Conservation (phyloP, 2,329 filamentous ascomycete genomes). For the Botrytis hyacinthi region DNA sequence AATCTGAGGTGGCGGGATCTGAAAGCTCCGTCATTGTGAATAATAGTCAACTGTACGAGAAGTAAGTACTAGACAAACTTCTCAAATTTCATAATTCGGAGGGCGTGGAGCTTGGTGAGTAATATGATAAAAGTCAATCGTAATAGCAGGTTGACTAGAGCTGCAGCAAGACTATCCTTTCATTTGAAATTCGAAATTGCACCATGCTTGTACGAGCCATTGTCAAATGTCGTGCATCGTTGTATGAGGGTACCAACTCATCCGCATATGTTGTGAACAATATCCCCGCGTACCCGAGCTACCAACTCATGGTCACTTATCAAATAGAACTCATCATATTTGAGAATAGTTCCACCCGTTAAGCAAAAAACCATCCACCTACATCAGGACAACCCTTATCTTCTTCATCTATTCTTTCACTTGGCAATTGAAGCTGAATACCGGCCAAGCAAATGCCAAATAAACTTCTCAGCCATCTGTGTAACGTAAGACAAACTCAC, state of each 20-base stretch:
- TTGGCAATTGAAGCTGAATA: neutral
- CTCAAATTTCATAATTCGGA: neutral
- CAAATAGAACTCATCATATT: constrained; percentile 5
- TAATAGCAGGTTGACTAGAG: neutral
- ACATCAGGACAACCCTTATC: neutral
- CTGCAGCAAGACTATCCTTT: neutral
- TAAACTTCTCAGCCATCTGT: neutral
- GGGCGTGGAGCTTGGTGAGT: neutral
- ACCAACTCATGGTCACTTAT: neutral
- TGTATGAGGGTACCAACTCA: constrained; percentile 1
- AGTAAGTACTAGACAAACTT: neutral
- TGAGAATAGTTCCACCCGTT: neutral
- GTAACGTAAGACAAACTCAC: constrained; percentile 8
- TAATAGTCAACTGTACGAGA: neutral
- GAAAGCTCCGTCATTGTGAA: neutral
- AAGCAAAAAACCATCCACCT: neutral
- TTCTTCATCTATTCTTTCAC: constrained; percentile 3
- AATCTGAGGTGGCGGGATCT: neutral
- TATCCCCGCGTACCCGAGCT: neutral
- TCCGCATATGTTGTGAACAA: constrained; percentile 1
- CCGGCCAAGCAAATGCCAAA: neutral
- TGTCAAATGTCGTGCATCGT: neutral
- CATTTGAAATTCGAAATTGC: neutral
- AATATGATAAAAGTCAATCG: neutral
- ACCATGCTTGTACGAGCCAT: neutral